Base-by-base conservation (phyloP, 352 stramenopile species). In the Globisporangium rhizosaccharum region DNA sequence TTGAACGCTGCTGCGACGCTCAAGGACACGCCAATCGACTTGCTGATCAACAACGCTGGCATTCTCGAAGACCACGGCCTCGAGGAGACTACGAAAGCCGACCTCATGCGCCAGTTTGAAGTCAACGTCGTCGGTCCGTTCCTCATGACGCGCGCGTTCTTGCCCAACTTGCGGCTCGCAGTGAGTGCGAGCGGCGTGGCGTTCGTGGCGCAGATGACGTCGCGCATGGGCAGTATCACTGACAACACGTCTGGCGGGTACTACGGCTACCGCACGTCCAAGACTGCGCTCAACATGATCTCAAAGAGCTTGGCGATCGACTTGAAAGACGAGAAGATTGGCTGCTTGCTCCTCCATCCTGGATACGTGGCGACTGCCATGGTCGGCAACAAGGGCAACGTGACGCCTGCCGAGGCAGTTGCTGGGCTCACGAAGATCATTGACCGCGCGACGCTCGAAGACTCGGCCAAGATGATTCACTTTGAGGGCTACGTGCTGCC, bases 231-330 rank as follows among this genome's bases (percentile, higher is more conserved):
- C 56, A 83, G 76, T 63, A 81, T 90, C 56, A 39, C 68, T n/a
- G 66, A 79, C 58, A 88, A 87, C 44, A 59, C 51, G 17, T 82
- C 68, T 1, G 85, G 85, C 23, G 77, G 82, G 3, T 66, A 63
- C 42, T 92, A 94, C 60, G 80, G 71, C 47, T 94, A 95, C 67
- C 80, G 84, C 37, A 70, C 86, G 61, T 93, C 81, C 51, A 93
- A 94, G 67, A 66, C 75, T 23, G 83, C 86, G 50, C 72, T 93
- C 42, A 93, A 95, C 71, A 92, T 88, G 67, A 61, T 89, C 45
- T 77, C 62, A 30, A 80, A 85, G 63, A 81, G 70, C 55, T 56
- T 92, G 26, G 52, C 72, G 14, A 20, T 84, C 4, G 82, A 88
- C 47, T 59, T 92, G 36, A 62, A 71, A 46, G 23, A 26, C 3